Evolutionary conservation across 805 yeast genomes (phyloP).

Genomic region (Candida chauliodis): DNA sequence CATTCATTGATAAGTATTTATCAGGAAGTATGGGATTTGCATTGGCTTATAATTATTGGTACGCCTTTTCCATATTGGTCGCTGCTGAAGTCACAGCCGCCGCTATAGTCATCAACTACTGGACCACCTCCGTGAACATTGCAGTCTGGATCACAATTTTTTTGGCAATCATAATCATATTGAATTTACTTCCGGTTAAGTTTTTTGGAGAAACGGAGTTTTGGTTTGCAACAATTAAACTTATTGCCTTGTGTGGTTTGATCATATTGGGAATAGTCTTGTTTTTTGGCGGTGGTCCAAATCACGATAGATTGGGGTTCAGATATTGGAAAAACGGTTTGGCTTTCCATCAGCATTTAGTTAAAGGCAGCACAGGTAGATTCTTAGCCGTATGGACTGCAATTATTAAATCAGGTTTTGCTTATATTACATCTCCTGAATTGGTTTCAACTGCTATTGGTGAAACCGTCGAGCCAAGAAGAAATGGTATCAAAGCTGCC

Average conservation of each 20-base stretch:
- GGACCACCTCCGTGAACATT: constrained; percentile 29
- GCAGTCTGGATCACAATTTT: constrained; percentile 41
- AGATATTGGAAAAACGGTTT: constrained; percentile 34
- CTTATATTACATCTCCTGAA: constrained; percentile 64
- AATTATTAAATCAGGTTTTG: constrained; percentile 61
- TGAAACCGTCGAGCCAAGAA: constrained; percentile 33
- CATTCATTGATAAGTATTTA: constrained; percentile 26
- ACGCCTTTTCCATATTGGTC: constrained; percentile 29
- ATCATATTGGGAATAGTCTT: constrained; percentile 32
- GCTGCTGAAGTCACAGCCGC: constrained; percentile 37
- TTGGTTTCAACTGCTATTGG: constrained; percentile 68
- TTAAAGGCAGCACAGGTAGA: constrained; percentile 54
- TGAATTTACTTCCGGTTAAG: constrained; percentile 28
- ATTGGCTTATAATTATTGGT: constrained; percentile 32
- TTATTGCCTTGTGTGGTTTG: constrained; percentile 28
- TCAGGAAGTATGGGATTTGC: constrained; percentile 32
- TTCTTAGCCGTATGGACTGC: constrained; percentile 64
- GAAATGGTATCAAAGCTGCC: constrained; percentile 53
- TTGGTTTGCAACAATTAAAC: constrained; percentile 31
- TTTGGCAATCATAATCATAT: constrained; percentile 19
- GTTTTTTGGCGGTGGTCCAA: constrained; percentile 37
- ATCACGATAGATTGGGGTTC: constrained; percentile 43
- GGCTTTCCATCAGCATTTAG: constrained; percentile 42
- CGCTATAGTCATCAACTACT: constrained; percentile 30
- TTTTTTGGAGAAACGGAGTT: constrained; percentile 37